A percentile compares a stretch with the other conserved stretches of the same genome.
Evolutionary conservation across 257 asterid species (phyloP).

Genomic region (Solanum chaucha): DNA sequence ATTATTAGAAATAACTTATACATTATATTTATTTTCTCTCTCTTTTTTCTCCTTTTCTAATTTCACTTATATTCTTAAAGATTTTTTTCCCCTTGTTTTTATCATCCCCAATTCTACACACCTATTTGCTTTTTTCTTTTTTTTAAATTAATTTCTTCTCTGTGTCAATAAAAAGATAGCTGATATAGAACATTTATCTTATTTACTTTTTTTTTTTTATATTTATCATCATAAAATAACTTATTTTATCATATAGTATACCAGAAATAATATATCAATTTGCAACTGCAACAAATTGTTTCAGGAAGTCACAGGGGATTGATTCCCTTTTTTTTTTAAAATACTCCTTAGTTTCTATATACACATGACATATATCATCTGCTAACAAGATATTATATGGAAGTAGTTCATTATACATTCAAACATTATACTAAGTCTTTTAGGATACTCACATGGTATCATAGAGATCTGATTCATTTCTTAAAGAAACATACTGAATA

Average conservation of each 20-base stretch:
- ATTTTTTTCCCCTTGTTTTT: neutral
- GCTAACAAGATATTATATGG: neutral
- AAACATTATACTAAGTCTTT: neutral
- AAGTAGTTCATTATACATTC: neutral
- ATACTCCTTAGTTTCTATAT: neutral
- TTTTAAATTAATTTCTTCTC: neutral
- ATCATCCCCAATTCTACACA: neutral
- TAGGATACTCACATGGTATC: neutral
- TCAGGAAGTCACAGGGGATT: neutral
- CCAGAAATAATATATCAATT: neutral
- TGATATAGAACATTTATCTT: neutral
- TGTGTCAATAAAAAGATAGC: neutral
- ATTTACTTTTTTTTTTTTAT: no score
- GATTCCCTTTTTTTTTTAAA: neutral
- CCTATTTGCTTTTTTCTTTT: no score
- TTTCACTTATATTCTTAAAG: neutral
- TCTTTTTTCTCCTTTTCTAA: neutral
- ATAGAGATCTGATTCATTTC: neutral
- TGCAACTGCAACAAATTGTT: neutral
- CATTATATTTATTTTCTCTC: neutral
- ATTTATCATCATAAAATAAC: no score
- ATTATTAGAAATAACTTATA: no score
- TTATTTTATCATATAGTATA: no score
- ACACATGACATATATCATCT: neutral
- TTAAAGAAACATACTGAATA: neutral